Evolutionary conservation across 306 rosid genomes (phyloP), one percentile per base, ranked within the genome.

Genomic region (Cicer bijugum): DNA sequence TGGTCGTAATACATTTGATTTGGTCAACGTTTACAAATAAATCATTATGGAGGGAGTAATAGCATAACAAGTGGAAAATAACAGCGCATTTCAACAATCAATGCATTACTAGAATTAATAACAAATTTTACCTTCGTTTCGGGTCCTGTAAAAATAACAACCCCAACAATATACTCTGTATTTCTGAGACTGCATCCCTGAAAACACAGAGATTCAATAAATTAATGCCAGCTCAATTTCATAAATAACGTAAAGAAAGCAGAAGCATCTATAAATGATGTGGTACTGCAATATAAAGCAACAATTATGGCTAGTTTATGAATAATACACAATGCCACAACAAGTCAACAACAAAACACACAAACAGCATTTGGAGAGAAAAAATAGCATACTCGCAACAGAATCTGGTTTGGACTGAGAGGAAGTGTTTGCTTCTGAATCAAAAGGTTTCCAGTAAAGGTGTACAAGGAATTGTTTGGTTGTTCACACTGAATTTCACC

Each of bases 121-220:
- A 46, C 78, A 51, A 52, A 38, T 20, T 20, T 55, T 9, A 94
- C 99, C 99, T 94, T 94, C 43, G 99, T 94, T 84, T 94, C 99
- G 4, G 83, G 99, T 71, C 99, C 99, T 7, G 99, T 87, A 80
- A 94, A 94, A 82, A 94, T 82, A 79, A 91, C 99, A 79, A 86
- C 89, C 63, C 85, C 97, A 76, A 94, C 97, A 83, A 94, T 80
- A 85, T 91, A 89, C 61, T 91, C 95, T 1, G 99, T 94, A 85
- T 94, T 94, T 85, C 96, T 88, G 76, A 94, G 99, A 83, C 96
- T 94, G 88, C 99, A 94, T 16, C 99, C 99, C 99, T 94, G 91
- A 70, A 82, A 81, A 73, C 4, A 74, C 47, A 79, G 45, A 71
- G 12, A 47, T 42, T 69, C 78, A 65, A 62, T 50, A 69, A 72